Evolutionary conservation across 2,329 filamentous ascomycete species (phyloP).

Genomic region (Septoria petroselini): DNA sequence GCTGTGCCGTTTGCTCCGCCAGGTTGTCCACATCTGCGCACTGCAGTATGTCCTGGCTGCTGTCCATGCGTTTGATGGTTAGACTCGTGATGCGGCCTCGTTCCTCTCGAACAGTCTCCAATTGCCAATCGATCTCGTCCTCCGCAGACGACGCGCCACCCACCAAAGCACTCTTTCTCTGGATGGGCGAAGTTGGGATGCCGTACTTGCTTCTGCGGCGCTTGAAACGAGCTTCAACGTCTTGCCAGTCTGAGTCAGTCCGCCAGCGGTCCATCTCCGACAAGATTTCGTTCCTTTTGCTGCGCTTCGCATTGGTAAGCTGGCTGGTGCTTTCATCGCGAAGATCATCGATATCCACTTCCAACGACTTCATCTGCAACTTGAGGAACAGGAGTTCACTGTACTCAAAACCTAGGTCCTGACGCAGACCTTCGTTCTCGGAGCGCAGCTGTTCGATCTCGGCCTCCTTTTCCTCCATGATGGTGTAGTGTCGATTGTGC

Average conservation of each 20-base stretch:
- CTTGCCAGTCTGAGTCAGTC: slow-evolving; percentile 35
- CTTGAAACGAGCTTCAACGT: slow-evolving; percentile 36
- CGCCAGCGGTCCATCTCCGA: slow-evolving; percentile 39
- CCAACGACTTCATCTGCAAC: slow-evolving; percentile 40
- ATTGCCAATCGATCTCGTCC: slow-evolving; percentile 28
- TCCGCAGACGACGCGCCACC: slow-evolving; percentile 11
- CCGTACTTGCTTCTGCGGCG: slow-evolving; percentile 33
- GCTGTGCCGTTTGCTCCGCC: slow-evolving; percentile 8
- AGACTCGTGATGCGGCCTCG: slow-evolving; percentile 30
- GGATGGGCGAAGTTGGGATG: slow-evolving; percentile 24
- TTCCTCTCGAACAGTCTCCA: slow-evolving; percentile 31
- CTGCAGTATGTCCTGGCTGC: slow-evolving; percentile 11
- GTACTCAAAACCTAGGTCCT: slow-evolving; percentile 41
- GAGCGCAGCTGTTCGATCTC: slow-evolving; percentile 36
- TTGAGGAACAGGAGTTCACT: slow-evolving; percentile 42
- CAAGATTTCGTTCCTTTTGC: slow-evolving; percentile 27
- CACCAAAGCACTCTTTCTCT: slow-evolving; percentile 12
- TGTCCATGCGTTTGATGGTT: slow-evolving; percentile 29
- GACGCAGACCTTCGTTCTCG: slow-evolving; percentile 40
- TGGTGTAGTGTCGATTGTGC: slow-evolving; percentile 32
- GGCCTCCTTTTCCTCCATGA: slow-evolving; percentile 35
- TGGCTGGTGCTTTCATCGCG: slow-evolving; percentile 19
- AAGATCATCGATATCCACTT: slow-evolving; percentile 34
- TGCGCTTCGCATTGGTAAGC: slow-evolving; percentile 10
- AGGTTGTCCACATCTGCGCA: slow-evolving; percentile 6